A percentile compares a stretch with the other conserved stretches of the same genome.
phyloP scores from a whole-genome alignment of 257 asterid species.

The Solanum dulcamara region DNA sequence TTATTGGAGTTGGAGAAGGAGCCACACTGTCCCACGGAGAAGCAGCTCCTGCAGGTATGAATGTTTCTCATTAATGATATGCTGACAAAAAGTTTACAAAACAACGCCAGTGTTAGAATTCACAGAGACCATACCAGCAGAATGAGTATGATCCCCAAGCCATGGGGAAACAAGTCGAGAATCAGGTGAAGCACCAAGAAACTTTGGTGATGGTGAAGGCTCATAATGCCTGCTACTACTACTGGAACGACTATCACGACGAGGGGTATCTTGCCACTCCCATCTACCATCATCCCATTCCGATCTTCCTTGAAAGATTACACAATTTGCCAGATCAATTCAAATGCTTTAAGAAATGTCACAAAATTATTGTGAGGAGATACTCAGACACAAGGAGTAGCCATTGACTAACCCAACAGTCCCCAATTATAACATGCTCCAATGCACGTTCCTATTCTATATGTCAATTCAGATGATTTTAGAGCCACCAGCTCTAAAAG shows the following conservation, averaged over 20 bases:
- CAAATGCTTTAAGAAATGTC: slow-evolving; percentile 3
- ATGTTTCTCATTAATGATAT: slow-evolving; percentile 7
- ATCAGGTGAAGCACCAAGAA: slow-evolving; percentile 85
- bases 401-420: background rate
- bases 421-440: background rate
- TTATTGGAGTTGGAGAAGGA: slow-evolving; percentile 90
- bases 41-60: slow-evolving; percentile 19
- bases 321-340: background rate
- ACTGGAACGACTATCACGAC: slow-evolving; percentile 40
- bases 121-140: slow-evolving; percentile 29
- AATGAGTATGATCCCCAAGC: slow-evolving; percentile 66
- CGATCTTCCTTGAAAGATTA: slow-evolving; percentile 52
- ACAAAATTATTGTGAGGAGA: background rate
- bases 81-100: background rate
- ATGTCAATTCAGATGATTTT: background rate
- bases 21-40: slow-evolving; percentile 93
- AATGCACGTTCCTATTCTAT: background rate
- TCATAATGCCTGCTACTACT: slow-evolving; percentile 46
- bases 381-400: background rate
- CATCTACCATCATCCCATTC: slow-evolving; percentile 97
- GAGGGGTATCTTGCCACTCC: slow-evolving; percentile 96
- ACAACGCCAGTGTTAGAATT: background rate
- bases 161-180: slow-evolving; percentile 93
- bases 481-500: background rate
- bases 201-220: slow-evolving; percentile 79